Evolutionary conservation across 352 stramenopile species (phyloP), one percentile per base, ranked within the genome.

Genomic region (Globisporangium cylindrosporum): DNA sequence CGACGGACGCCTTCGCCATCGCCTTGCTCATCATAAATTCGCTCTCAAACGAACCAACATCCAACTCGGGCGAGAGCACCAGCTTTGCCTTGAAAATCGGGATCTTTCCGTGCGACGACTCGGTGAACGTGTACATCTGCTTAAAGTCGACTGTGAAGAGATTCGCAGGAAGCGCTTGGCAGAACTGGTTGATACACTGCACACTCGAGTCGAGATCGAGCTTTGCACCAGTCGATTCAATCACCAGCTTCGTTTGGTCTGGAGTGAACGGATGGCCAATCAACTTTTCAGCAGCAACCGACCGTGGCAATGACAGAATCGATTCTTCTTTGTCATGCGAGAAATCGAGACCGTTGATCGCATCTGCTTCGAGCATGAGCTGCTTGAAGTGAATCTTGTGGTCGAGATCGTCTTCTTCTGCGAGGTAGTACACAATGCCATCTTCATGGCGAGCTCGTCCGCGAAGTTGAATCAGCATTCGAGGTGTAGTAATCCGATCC

Each of bases 141-240:
- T 91, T 90, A 54, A 69, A 64, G 38, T 92, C 64, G 32, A 90
- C 62, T 0, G 79, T 85, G 51, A 76, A 91, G 69, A 91, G 66
- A 1, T 72, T 74, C 32, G 57, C 66, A 1, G 87, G 87, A 32
- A 94, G 74, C 34, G 83, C 82, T 66, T 94, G 87, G 60, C 81
- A 91, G 67, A 93, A 94, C 73, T 87, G 80, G 62, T 94, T 91
- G 18, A 94, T 75, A n/a, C 75, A 81, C 29, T 75, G 58, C 59
- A 93, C 83, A 59, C 83, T 90, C 59, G 83, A 91, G 61, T 94
- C 87, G 15, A 94, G 62, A 70, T 93, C 85, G 49, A 94, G 66
- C 24, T 85, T 73, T 20, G 87, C 87, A 14, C 87, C 87, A 12
- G 84, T 93, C 0, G 69, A 76, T 43, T 79, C 67, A 15, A 92